Evolutionary conservation across 768 basidiomycete species (phyloP).

Genomic region (Zangia roseola): DNA sequence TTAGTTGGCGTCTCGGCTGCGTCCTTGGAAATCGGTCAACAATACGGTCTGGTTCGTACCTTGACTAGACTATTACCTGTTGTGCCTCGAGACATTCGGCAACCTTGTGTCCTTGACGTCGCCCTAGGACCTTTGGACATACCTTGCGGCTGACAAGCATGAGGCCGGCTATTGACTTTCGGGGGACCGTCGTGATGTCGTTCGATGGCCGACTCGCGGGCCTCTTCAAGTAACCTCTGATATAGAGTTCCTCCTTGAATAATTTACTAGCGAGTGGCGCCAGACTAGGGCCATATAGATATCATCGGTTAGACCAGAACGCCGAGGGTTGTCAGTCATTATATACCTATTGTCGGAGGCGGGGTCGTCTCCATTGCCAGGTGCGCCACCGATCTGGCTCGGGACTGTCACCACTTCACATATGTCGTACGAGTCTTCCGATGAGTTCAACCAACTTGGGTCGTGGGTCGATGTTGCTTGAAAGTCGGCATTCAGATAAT

Average conservation of each 20-base stretch:
- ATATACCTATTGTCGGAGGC: slow-evolving; percentile 13
- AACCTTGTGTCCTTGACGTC: slow-evolving; percentile 18
- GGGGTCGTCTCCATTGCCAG: not conserved
- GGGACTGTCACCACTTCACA: slow-evolving; percentile 6
- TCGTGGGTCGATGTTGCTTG: not conserved
- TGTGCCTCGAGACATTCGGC: slow-evolving; percentile 10
- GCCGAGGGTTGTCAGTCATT: not conserved
- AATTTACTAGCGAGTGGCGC: slow-evolving; percentile 28
- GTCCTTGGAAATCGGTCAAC: slow-evolving; percentile 9
- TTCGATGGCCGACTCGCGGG: slow-evolving; percentile 12
- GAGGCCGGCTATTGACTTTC: slow-evolving; percentile 1
- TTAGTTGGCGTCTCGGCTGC: not conserved
- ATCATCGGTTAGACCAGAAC: not conserved
- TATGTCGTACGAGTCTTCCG: slow-evolving; percentile 6
- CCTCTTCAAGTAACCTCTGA: slow-evolving; percentile 25
- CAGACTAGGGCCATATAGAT: slow-evolving; percentile 4
- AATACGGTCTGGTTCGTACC: not conserved
- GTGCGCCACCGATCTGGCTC: not conserved
- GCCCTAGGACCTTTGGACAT: slow-evolving; percentile 18
- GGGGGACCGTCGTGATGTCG: not conserved
- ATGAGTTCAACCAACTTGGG: not conserved
- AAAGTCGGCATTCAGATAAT: not conserved
- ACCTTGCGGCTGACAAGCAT: slow-evolving; percentile 1
- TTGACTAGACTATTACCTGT: slow-evolving; percentile 12
- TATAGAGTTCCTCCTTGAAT: slow-evolving; percentile 29